Evolutionary conservation across 177 flowering plant genomes (phyloP), one percentile per base, ranked within the genome.

Genomic region (Vitis hybrid): DNA sequence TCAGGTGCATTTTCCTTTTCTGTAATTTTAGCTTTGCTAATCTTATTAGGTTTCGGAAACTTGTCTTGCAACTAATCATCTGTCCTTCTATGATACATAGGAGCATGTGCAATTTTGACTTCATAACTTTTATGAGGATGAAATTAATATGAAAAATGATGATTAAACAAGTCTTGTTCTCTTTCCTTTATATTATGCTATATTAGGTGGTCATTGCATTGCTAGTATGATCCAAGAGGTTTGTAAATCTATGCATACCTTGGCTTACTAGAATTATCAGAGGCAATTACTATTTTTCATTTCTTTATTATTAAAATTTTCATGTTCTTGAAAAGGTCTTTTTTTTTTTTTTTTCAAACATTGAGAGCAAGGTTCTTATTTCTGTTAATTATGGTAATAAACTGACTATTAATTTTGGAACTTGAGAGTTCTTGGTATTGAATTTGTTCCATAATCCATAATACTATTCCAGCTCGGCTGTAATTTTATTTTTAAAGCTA

Each of bases 1-100:
- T 50, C 14, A 76, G 82, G 82, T 79, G 51, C 21, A 60, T 51
- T 59, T 53, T 56, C 26, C 39, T 51, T 33, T 19, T 21, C 33
- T 50, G 49, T 19, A 53, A 26, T 33, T 50, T 10, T 31, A 49
- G 18, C 26, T 2, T 10, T n/a, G 10, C 31, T 4, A 11, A 58
- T 8, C 12, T 21, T 15, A 15, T 53, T 7, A n/a, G 3, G 14
- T 0, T 15, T 14, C 9, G 3, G 5, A 39, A 39, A 39, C 48
- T 5, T 39, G 48, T 39, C 48, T 8, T 39, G 48, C 48, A 39
- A 10, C 51, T 18, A 49, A 26, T 22, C 15, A 3, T 53, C 10
- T 52, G 12, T 26, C 26, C 15, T 19, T 15, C 15, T 15, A 10
- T 31, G 56, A 19, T 39, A 39, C 29, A 50, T 51, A 21, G 1